Base-by-base conservation (phyloP, 1,139 yeast genomes). In the Diutina catenulata region DNA sequence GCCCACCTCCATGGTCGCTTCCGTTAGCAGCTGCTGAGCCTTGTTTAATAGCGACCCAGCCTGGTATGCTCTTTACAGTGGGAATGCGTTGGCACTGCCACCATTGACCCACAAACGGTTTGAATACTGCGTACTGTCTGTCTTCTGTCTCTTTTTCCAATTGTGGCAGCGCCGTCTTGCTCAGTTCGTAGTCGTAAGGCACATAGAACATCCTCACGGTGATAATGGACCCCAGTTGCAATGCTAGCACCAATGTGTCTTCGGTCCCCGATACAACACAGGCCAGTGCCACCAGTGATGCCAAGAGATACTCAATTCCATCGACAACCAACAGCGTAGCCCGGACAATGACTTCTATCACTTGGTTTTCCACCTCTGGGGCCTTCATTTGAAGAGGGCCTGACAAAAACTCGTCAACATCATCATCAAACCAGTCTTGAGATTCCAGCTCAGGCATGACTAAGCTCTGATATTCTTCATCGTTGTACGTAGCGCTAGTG, bases 351-450 rank as follows among this genome's bases (percentile, higher is more conserved):
- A 31, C 35, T 8, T 21, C 35, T 10, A 31, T 25, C n/a, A 18
- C 18, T 21, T 31, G 25, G 10, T 4, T 21, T 19, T 21, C 25
- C 9, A 21, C 15, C 9, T 31, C 18, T 2, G 16, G 25, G 4
- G 16, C 18, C 18, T 19, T 16, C 3, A n/a, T n/a, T n/a, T n/a
- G n/a, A n/a, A n/a, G n/a, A n/a, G n/a, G n/a, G n/a, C n/a, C n/a
- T n/a, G n/a, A n/a, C n/a, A n/a, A n/a, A n/a, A n/a, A n/a, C n/a
- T 4, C 21, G 4, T 28, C 31, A 14, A 21, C 35, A 13, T 31
- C 35, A 8, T 31, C 35, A 14, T 31, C 35, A 21, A 21, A 31
- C 35, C 35, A 31, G 7, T 31, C 35, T n/a, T 31, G 35, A 20
- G 35, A 31, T 18, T 31, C 35, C 6, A n/a, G 14, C 5, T 31